Evolutionary conservation across 331 rosid species (phyloP).

Genomic region (Erythrophleum ivorense): DNA sequence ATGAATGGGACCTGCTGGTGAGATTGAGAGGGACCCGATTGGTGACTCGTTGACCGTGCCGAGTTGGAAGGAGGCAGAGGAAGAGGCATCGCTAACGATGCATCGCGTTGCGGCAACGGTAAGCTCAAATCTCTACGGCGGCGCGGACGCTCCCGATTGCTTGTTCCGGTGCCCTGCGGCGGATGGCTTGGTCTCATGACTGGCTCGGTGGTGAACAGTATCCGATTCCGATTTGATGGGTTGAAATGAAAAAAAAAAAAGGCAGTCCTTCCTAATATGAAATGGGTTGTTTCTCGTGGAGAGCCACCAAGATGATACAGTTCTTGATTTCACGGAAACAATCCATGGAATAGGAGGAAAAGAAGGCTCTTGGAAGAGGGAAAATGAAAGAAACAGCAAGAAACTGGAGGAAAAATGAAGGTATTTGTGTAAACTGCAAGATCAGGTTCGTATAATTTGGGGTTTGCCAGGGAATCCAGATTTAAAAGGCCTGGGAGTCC

Average conservation of each 20-base stretch:
- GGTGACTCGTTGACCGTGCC: slow-evolving; percentile 26
- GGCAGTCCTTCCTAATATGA: background rate
- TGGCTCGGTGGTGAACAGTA: slow-evolving; percentile 8
- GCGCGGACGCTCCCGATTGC: slow-evolving; percentile 34
- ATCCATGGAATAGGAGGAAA: background rate
- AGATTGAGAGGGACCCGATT: slow-evolving; percentile 3
- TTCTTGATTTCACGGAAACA: background rate
- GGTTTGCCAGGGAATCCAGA: slow-evolving; percentile 36
- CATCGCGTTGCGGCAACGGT: slow-evolving; percentile 65
- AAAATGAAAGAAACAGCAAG: background rate
- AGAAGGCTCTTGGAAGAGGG: background rate
- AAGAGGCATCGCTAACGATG: slow-evolving; percentile 68
- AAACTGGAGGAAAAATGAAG: background rate
- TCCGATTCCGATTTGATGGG: background rate
- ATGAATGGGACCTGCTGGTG: slow-evolving; percentile 55
- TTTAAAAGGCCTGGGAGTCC: slow-evolving; percentile 35
- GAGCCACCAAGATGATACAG: background rate
- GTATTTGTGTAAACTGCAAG: no score
- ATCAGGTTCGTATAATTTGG: no score
- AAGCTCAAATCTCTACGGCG: slow-evolving; percentile 60
- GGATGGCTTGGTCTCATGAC: slow-evolving; percentile 55
- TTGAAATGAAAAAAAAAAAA: background rate
- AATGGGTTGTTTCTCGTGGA: background rate
- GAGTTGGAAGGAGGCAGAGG: slow-evolving; percentile 68
- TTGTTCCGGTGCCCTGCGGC: slow-evolving; percentile 38